Evolutionary conservation across 164 flowering plant species (phyloP).

Genomic region (Tetracentron sinense): DNA sequence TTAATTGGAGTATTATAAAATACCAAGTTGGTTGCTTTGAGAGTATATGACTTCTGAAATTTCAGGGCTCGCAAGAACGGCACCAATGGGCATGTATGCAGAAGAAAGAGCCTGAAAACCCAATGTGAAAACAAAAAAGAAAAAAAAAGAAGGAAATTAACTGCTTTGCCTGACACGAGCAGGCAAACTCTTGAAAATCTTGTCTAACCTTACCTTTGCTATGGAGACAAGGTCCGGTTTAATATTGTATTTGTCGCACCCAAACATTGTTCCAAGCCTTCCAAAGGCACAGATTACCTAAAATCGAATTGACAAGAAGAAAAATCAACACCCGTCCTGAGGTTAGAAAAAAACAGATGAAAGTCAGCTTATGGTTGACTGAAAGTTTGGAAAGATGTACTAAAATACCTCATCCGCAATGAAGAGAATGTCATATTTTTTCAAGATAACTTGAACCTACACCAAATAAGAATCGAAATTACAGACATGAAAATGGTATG

Average conservation of each 20-base stretch:
- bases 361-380: neutral
- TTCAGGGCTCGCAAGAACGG: slow-evolving; percentile 89
- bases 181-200: neutral
- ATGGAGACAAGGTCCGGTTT: slow-evolving; percentile 93
- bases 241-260: slow-evolving; percentile 88
- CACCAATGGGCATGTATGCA: slow-evolving; percentile 95
- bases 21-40: slow-evolving; percentile 97
- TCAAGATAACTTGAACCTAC: slow-evolving; percentile 87
- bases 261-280: slow-evolving; percentile 95
- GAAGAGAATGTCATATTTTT: slow-evolving; percentile 88
- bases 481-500: too few relatives aligned
- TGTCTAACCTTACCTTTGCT: slow-evolving; percentile 60
- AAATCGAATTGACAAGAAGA: neutral
- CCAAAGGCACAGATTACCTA: slow-evolving; percentile 97
- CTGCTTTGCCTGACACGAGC: neutral
- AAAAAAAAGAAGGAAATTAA: neutral
- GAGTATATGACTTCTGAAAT: slow-evolving; percentile 76
- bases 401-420: slow-evolving; percentile 85
- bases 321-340: neutral
- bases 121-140: neutral
- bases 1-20: neutral
- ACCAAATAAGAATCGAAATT: slow-evolving; percentile 5
- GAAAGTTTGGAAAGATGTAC: slow-evolving; percentile 3
- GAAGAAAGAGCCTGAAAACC: slow-evolving; percentile 75
- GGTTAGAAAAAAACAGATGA: neutral